Evolutionary conservation across 1,284 basidiomycete genomes (phyloP), one percentile per base, ranked within the genome.

Genomic region (Ustilago shanxiensis): DNA sequence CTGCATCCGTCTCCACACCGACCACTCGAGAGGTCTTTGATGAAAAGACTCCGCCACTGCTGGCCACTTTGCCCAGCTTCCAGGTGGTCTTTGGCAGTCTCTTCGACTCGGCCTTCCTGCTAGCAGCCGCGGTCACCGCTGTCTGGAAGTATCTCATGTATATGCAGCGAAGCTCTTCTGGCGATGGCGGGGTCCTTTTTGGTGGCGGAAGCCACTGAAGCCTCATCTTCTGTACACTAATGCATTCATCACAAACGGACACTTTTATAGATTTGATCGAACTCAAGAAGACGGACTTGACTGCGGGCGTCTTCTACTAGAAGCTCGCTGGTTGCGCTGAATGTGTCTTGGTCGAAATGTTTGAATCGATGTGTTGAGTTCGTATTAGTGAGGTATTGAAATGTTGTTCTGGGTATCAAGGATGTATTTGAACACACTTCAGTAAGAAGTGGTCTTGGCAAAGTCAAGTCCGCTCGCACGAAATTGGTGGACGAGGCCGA

Each of bases 51-150:
- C 62, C 71, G 2, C 77, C 78, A 3, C 77, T 88, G 6, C 81
- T 88, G 26, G 81, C 85, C n/a, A 86, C 83, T 1, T 79, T 88
- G 26, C 87, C 87, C 26, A 84, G 83, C 52, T 88, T 87, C 66
- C 80, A 86, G 59, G 82, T 87, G 51, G 86, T 87, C 35, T 85
- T 86, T 47, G 85, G 87, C 22, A 70, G 73, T 29, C 73, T 87
- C 1, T 88, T 88, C 72, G 87, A 87, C 67, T 73, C 70, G 6
- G 84, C 86, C 14, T 88, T 88, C 65, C 74, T 88, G 18, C 24
- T 86, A 26, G 78, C 86, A 0, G 86, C 86, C 0, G 72, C 77
- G 2, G 73, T 79, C 6, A 80, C 83, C 3, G 73, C 64, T 2
- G 74, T 14, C 0, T 69, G 63, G 59, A 74, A 74, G 55, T 74